These are phyloP conservation scores for Phytophthora gonapodyides DNA, from an alignment of 352 stramenopile species.

Conservation along the genomic window DNA sequence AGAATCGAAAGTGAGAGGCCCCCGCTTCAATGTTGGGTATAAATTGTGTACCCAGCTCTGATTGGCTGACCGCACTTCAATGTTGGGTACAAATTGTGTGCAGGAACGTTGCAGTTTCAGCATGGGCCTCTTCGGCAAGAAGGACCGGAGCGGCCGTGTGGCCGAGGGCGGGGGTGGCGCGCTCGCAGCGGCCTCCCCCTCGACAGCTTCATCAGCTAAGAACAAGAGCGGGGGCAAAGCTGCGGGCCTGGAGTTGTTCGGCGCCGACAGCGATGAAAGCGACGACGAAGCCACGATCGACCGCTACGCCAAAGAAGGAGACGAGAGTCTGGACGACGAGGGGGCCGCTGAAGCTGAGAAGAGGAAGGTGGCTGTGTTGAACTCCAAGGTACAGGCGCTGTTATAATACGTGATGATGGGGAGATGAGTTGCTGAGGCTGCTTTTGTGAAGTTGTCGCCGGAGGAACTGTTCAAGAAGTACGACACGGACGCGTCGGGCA, in stretches of 20 bases:
- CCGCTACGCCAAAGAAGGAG: constrained; percentile 53
- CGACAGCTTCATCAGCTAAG: constrained; percentile 8
- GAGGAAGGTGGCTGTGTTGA: constrained; percentile 68
- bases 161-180: constrained; percentile 40
- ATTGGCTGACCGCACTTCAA: constrained; percentile 5
- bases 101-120: background rate
- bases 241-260: constrained; percentile 62
- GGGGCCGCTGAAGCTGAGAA: constrained; percentile 45
- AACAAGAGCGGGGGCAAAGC: constrained; percentile 20
- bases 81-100: constrained; percentile 9
- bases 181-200: constrained; percentile 7
- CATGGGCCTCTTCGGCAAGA: constrained; percentile 52
- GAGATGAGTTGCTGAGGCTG: background rate
- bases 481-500: constrained; percentile 88
- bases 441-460: constrained; percentile 47
- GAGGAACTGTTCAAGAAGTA: constrained; percentile 94
- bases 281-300: constrained; percentile 83
- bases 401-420: background rate
- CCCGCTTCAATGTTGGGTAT: background rate
- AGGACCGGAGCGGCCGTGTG: constrained; percentile 32
- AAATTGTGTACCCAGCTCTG: constrained; percentile 1
- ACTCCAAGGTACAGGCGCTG: constrained; percentile 55
- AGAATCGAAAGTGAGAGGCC: constrained; percentile 20
- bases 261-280: constrained; percentile 76
- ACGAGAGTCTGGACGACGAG: constrained; percentile 31